A percentile compares a stretch with the other conserved stretches of the same genome.
Conservation (phyloP, 495 filamentous ascomycete genomes). For the Penicillium cinerascens region DNA sequence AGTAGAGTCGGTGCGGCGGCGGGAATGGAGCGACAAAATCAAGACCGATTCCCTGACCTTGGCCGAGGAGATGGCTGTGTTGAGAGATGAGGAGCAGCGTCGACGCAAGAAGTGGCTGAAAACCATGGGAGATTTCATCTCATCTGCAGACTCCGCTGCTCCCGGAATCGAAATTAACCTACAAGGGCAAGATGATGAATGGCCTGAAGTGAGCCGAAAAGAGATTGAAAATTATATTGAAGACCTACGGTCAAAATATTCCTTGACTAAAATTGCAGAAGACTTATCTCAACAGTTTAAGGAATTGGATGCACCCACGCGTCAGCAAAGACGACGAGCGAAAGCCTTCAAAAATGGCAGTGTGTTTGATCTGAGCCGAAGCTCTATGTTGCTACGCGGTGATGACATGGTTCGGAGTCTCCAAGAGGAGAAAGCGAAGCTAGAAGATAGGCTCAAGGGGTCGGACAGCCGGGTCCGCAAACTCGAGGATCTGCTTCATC, state of each 20-base stretch:
- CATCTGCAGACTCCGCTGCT: constrained; percentile 59
- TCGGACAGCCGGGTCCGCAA: constrained; percentile 89
- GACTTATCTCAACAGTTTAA: constrained; percentile 67
- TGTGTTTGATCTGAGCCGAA: constrained; percentile 78
- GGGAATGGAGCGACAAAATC: constrained; percentile 89
- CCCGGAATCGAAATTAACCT: constrained; percentile 83
- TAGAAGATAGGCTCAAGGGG: constrained; percentile 78
- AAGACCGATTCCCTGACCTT: constrained; percentile 76
- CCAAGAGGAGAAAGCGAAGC: constrained; percentile 71
- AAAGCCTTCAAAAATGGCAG: constrained; percentile 97
- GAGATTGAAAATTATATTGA: constrained; percentile 56
- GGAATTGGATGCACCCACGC: constrained; percentile 63
- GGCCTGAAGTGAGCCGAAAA: constrained; percentile 63
- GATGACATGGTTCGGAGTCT: constrained; percentile 75
- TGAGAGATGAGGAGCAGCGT: constrained; percentile 87
- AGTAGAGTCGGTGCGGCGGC: constrained; percentile 77
- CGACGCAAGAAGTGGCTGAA: constrained; percentile 89
- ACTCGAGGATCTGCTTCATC: constrained; percentile 88
- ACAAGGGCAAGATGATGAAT: constrained; percentile 70
- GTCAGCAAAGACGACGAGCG: constrained; percentile 69
- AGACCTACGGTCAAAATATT: constrained; percentile 41
- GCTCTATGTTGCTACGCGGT: constrained; percentile 73
- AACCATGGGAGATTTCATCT: constrained; percentile 59
- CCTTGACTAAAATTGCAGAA: constrained; percentile 39
- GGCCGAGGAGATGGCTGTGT: constrained; percentile 84